Base-by-base conservation (phyloP, 75 land plant species). In the Picea sitchensis region DNA sequence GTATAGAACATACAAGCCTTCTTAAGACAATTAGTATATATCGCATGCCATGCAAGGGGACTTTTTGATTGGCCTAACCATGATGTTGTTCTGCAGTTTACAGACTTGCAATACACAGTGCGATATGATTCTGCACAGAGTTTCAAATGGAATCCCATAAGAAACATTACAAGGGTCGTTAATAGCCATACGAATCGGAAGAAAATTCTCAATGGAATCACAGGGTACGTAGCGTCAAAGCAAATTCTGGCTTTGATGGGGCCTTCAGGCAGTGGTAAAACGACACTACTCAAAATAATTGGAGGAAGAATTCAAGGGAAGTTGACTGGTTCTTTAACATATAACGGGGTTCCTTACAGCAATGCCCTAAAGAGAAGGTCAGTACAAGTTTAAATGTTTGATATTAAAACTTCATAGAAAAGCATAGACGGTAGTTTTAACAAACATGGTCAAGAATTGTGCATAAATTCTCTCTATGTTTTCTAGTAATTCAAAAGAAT, bases 181-280 rank as follows among this genome's bases (percentile, higher is more conserved):
- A n/a, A n/a, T 2, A 60, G 62, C 62, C 62, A 60, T 11, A 60
- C 62, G 20, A 1, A 3, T 71, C 17, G 9, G 26, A 96, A 89
- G 87, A 80, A 83, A 32, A 96, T 96, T 17, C 76, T 96, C 77
- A 88, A 91, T 73, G 99, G 96, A 13, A 81, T 94, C 58, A 90
- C 96, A 12, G 99, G 96, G 21, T 92, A 89, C 68, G 87, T 92
- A 12, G 85, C 86, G 5, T 94, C 99, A 12, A 92, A 94, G 0
- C 93, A 96, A 79, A 87, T 96, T 69, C 88, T 96, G 20, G 99
- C 96, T 13, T 75, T 96, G 57, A 96, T 96, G 96, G 99, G 99
- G 38, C 93, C 99, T 73, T 94, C 96, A 14, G 99, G 99, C 0
- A 96, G 99, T 86, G 99, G 99, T 0, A 96, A 96, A 77, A 96